Conservation (phyloP, 495 filamentous ascomycete species). For the Trichoderma asperelloides region DNA sequence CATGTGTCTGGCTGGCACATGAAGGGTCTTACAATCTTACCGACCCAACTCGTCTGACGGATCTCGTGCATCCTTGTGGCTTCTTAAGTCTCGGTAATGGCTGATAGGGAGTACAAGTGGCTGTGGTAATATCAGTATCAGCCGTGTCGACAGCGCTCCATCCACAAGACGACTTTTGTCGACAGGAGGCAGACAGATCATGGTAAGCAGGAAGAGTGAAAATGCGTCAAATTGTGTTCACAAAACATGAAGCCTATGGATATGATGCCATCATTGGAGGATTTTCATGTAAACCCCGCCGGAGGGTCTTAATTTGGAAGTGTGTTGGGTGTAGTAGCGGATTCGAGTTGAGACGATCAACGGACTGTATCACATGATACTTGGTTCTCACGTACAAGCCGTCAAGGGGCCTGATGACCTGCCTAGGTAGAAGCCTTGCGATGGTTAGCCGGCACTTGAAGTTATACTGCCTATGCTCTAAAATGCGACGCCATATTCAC, state of each 20-base stretch:
- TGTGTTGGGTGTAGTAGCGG: neutral
- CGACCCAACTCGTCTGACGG: neutral
- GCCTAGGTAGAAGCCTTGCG: too few species aligned
- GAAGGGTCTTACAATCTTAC: neutral
- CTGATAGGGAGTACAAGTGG: too few species aligned
- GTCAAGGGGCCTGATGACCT: too few species aligned
- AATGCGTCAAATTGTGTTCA: neutral
- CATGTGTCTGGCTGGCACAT: slow-evolving; percentile 3
- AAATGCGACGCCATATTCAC: too few species aligned
- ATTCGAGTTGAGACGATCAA: neutral
- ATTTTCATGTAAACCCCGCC: neutral
- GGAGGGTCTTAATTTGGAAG: neutral
- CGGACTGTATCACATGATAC: neutral
- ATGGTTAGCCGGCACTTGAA: too few species aligned
- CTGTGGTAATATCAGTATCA: too few species aligned
- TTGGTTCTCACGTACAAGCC: too few species aligned
- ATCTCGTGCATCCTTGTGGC: neutral
- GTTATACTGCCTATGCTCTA: too few species aligned
- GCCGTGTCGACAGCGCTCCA: too few species aligned
- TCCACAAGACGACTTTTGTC: too few species aligned
- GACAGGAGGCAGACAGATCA: too few species aligned
- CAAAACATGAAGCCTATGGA: neutral
- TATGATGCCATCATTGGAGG: neutral
- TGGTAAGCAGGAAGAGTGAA: neutral
- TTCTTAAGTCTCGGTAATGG: neutral